These are phyloP conservation scores for Nakaseomyces delphensis DNA, from an alignment of 1,139 yeast species.

Conservation along the genomic window DNA sequence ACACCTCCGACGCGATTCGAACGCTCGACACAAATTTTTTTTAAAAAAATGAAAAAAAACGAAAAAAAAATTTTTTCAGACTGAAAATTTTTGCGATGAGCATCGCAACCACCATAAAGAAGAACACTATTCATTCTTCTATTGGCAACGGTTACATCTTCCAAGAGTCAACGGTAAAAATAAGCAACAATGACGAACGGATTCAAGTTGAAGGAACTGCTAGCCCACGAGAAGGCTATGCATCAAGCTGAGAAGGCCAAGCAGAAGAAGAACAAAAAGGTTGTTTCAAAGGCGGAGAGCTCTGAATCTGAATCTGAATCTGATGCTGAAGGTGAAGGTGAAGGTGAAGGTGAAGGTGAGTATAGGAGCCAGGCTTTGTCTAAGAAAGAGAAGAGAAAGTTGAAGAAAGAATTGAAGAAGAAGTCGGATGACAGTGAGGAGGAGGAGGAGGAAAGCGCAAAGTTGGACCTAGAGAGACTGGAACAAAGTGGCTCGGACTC, in stretches of 20 bases:
- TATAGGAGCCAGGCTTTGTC: constrained; percentile 43
- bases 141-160: too few relatives aligned
- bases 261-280: constrained; percentile 22
- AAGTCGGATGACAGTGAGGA: constrained; percentile 9
- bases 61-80: too few relatives aligned
- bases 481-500: constrained; percentile 46
- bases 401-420: constrained; percentile 41
- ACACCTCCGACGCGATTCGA: too few relatives aligned
- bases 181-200: constrained; percentile 32
- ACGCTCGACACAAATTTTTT: constrained; percentile 1
- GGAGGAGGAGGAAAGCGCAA: constrained; percentile 29
- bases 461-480: constrained; percentile 43
- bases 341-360: constrained; percentile 29
- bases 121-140: too few relatives aligned
- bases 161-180: too few relatives aligned
- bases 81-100: constrained; percentile 4
- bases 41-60: not conserved
- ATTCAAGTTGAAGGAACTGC: constrained; percentile 30
- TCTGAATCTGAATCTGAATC: constrained; percentile 14
- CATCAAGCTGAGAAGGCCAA: constrained; percentile 15
- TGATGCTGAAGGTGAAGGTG: constrained; percentile 18
- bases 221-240: constrained; percentile 22
- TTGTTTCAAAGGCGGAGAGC: not conserved
- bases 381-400: constrained; percentile 55
- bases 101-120: not conserved